Evolutionary conservation across 805 yeast genomes (phyloP), one percentile per base, ranked within the genome.

Genomic region (Starmerella kuoi): DNA sequence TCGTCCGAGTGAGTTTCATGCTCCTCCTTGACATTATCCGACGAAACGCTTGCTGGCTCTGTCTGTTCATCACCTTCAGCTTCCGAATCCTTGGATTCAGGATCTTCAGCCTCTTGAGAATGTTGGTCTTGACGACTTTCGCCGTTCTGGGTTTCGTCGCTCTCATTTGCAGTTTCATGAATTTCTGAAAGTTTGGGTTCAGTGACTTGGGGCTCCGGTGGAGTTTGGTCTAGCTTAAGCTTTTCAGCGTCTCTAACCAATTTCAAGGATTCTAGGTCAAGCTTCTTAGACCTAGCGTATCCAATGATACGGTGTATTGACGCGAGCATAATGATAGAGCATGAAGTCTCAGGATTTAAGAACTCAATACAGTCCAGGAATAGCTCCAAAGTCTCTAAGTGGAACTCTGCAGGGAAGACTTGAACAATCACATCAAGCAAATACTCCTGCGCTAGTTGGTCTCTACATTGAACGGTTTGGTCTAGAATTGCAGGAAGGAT

Each of bases 371-470:
- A 76, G 24, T 69, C 70, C 50, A 91, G 67, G 50, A 82, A 74
- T 25, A 65, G 62, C 40, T 77, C 76, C 52, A 91, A 65, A 0
- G 95, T 83, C 18, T 69, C 69, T 46, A 86, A 63, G 55, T 91
- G 97, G 59, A 80, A 88, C 49, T 81, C 84, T 55, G 84, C 95
- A 1, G 97, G 96, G 64, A 91, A 91, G 1, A 87, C 93, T 58
- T 88, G 96, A 42, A 87, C 79, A 40, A 91, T 69, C 11, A 91
- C 95, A 56, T 91, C 98, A 38, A 87, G 67, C 44, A 91, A 63
- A 57, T 91, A 91, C 56, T 80, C 87, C 62, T 91, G 98, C 3
- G 97, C 96, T 46, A 91, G 69, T 23, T 76, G 77, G 58, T 91
- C 98, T 46, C 82, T 73, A 58, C 97, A 91, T 58, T 87, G 95